These are phyloP conservation scores for Calonectria hongkongensis DNA, from an alignment of 2,329 filamentous ascomycete genomes.

Conservation along the genomic window DNA sequence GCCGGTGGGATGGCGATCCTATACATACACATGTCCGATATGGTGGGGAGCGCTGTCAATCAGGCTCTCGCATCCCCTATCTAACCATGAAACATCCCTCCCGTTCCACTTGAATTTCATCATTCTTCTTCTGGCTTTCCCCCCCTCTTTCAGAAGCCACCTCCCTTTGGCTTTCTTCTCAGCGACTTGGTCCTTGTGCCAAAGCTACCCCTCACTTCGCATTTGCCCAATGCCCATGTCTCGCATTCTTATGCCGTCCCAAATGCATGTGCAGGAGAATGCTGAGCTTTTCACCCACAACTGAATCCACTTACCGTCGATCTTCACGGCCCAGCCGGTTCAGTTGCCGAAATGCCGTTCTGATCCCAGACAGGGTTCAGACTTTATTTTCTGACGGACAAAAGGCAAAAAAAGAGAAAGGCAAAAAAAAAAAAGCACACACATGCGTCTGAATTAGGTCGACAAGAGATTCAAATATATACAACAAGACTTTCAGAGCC, in stretches of 20 bases:
- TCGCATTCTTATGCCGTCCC: background rate
- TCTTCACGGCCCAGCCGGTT: background rate
- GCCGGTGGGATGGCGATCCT: conserved; percentile 3
- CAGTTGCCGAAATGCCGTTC: conserved; percentile 6
- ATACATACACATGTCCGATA: background rate
- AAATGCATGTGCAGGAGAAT: background rate
- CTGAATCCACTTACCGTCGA: background rate
- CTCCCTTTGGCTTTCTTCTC: background rate
- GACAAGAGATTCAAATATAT: background rate
- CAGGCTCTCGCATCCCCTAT: background rate
- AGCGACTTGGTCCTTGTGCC: background rate
- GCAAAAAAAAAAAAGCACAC: background rate
- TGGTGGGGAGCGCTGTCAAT: background rate
- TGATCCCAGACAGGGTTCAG: background rate
- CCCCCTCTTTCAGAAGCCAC: too few species aligned
- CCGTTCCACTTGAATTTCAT: background rate
- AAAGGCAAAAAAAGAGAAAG: background rate
- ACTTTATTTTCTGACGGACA: background rate
- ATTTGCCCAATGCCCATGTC: too few species aligned
- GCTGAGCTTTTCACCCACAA: background rate
- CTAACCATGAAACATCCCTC: background rate
- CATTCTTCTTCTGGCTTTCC: background rate
- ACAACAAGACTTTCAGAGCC: too few species aligned
- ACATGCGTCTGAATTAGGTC: background rate
- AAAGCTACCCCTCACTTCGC: background rate